Conservation (phyloP, 164 flowering plant species). For the Tetracentron sinense region DNA sequence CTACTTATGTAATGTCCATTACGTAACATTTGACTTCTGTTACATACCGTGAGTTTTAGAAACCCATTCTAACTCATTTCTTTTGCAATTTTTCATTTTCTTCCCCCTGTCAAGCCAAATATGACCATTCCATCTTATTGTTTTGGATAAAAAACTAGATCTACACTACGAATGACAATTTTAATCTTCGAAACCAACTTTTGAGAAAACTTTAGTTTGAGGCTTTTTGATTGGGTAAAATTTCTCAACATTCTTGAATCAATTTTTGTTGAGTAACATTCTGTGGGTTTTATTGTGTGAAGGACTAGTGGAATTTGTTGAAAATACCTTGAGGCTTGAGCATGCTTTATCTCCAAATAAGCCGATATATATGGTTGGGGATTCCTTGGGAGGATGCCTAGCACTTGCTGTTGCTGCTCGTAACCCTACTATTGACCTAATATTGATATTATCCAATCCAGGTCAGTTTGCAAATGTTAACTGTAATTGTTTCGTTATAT, state of each 20-base stretch:
- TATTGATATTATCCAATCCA: slow-evolving; percentile 77
- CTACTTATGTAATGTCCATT: no score
- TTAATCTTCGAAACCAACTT: no score
- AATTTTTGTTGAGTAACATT: neutral
- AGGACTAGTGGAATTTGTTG: slow-evolving; percentile 70
- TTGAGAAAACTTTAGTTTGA: neutral
- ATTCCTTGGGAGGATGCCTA: slow-evolving; percentile 93
- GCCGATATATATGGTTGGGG: slow-evolving; percentile 88
- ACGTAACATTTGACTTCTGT: no score
- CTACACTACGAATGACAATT: no score
- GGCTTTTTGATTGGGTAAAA: neutral
- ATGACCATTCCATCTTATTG: no score
- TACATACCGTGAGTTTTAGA: no score
- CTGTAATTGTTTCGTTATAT: neutral
- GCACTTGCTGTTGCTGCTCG: slow-evolving; percentile 94
- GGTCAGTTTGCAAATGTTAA: slow-evolving; percentile 36
- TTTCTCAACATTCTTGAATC: neutral
- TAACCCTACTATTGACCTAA: slow-evolving; percentile 76
- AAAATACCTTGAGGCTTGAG: slow-evolving; percentile 56
- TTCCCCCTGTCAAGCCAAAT: no score
- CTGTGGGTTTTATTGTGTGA: slow-evolving; percentile 11
- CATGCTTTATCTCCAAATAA: slow-evolving; percentile 57
- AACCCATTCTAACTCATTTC: no score
- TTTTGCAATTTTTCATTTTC: no score
- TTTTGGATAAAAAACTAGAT: no score